Base-by-base conservation (phyloP, 1,284 basidiomycete species). In the Baeospora myosura region DNA sequence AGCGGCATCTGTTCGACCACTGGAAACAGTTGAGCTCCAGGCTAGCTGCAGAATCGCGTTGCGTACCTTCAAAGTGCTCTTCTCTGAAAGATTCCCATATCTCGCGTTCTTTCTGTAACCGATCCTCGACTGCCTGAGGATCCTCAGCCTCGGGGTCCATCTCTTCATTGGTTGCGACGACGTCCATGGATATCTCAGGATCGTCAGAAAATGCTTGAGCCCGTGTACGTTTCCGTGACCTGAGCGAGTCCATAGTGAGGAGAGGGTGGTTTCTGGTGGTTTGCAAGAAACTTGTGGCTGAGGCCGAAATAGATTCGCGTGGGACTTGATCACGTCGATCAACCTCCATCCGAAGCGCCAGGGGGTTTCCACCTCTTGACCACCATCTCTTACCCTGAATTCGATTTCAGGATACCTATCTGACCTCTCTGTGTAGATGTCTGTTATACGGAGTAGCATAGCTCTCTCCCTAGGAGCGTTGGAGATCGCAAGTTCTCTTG, bases 1-100 rank as follows among this genome's bases (percentile, higher is more conserved):
- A 94, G 64, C 2, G 92, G 91, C 4, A 95, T 63, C 59, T 93
- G 89, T 53, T 94, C 91, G 41, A 92, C 75, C 40, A 85, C 86
- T 88, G 49, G 23, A 23, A 30, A 16, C 18, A 41, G 28, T 40
- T 38, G 18, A 38, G 33, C 28, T 25, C 25, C 21, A 43, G 32
- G 18, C 14, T 16, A 12, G 21, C 25, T 12, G 28, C 24, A 21
- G 23, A 39, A 14, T 17, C 17, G 35, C 42, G n/a, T 24, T 2
- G 24, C 62, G 33, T 33, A 76, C 84, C 76, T 74, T 89, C 88
- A 57, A 80, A 82, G 52, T 87, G 78, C 48, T 90, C 85, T 52
- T 87, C 85, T 48, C 77, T 74, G 56, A 91, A 78, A 18, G 76
- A 66, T 29, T 86, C 81, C 87, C 88, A 90, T 22, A 82, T 64